phyloP scores from a whole-genome alignment of 2,329 filamentous ascomycete genomes.

The Hypomyces rosellus region DNA sequence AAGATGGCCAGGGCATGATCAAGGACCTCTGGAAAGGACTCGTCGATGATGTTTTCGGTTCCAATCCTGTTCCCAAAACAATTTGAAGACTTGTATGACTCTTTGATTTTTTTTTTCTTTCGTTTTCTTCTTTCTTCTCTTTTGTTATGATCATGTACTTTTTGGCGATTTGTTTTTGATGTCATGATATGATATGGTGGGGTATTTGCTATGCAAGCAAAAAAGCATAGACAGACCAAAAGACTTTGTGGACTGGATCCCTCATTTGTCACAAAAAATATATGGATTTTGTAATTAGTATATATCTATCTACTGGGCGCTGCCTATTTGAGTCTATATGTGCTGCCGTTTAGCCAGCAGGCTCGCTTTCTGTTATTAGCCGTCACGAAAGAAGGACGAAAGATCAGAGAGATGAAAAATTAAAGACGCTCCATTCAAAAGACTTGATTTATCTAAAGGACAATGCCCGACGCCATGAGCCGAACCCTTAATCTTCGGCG shows the following conservation, averaged over 20 bases:
- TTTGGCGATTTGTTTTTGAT: neutral
- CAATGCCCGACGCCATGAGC: constrained; percentile 4
- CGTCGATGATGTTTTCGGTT: constrained; percentile 40
- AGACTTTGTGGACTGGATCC: constrained; percentile 1
- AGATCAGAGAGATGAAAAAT: no score
- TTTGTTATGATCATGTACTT: neutral
- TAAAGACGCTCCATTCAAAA: no score
- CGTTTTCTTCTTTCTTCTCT: constrained; percentile 3
- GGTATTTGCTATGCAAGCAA: neutral
- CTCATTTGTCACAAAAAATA: neutral
- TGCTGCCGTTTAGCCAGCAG: no score
- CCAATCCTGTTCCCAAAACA: constrained; percentile 12
- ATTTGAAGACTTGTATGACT: neutral
- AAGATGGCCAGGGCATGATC: constrained; percentile 40
- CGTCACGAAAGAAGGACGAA: no score
- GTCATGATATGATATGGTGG: constrained; percentile 1
- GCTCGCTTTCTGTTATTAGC: no score
- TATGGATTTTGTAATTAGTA: neutral
- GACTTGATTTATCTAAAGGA: neutral
- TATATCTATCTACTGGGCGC: no score
- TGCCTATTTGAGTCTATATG: no score
- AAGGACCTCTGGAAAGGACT: constrained; percentile 51
- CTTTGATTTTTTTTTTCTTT: constrained; percentile 4
- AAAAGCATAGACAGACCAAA: neutral
- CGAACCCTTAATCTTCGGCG: neutral